These are phyloP conservation scores for Gynandropsis gynandra DNA, from an alignment of 345 rosid genomes.

Conservation along the genomic window DNA sequence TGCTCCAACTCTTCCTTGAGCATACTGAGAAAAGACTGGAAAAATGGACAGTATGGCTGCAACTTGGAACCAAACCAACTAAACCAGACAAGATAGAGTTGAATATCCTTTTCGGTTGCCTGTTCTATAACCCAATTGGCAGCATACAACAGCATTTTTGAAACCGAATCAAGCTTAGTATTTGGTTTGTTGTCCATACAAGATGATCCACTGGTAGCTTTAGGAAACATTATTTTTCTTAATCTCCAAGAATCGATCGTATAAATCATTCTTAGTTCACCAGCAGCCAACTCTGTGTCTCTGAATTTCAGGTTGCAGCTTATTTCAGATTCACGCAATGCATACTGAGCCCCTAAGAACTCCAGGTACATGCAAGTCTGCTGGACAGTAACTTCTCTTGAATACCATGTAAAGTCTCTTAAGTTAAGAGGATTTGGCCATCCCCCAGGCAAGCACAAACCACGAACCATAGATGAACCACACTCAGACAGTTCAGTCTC, in stretches of 20 bases:
- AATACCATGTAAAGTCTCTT: conserved; percentile 49
- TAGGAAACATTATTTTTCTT: conserved; percentile 35
- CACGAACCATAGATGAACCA: conserved; percentile 25
- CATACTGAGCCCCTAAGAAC: conserved; percentile 60
- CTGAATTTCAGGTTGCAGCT: conserved; percentile 16
- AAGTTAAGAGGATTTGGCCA: conserved; percentile 72
- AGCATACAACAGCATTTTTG: conserved; percentile 57
- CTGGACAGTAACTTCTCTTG: conserved; percentile 57
- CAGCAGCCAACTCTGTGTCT: conserved; percentile 25
- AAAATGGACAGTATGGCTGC: conserved; percentile 34
- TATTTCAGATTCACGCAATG: conserved; percentile 31
- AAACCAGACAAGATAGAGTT: conserved; percentile 59
- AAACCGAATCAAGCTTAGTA: conserved; percentile 28
- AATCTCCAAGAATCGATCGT: conserved; percentile 34
- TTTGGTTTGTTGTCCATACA: conserved; percentile 9
- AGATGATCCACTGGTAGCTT: conserved; percentile 26
- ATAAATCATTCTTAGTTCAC: conserved; percentile 21
- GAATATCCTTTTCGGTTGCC: conserved; percentile 62
- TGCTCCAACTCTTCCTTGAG: conserved; percentile 52
- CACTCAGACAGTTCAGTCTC: conserved; percentile 22
- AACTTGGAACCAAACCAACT: conserved; percentile 57
- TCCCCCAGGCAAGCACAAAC: conserved; percentile 68
- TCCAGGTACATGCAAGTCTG: conserved; percentile 80
- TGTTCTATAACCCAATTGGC: conserved; percentile 81
- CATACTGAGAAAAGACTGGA: conserved; percentile 36